phyloP scores from a whole-genome alignment of 2,329 filamentous ascomycete genomes.

The Stylonectria norvegica region DNA sequence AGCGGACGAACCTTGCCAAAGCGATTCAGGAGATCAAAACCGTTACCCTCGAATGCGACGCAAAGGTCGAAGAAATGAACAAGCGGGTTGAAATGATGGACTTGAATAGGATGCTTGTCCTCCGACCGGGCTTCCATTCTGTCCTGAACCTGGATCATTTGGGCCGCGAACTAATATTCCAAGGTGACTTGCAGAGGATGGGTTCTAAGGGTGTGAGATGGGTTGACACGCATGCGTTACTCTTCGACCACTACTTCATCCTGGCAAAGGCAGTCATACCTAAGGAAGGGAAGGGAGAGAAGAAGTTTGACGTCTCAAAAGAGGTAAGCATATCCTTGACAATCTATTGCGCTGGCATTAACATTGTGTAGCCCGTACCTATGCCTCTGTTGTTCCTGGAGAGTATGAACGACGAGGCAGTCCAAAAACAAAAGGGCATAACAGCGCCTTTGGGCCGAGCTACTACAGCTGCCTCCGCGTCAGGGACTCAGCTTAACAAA shows the following conservation, averaged over 20 bases:
- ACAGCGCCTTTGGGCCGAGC: constrained; percentile 58
- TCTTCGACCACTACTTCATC: constrained; percentile 97
- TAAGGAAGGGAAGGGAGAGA: constrained; percentile 68
- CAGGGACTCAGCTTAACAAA: constrained; percentile 57
- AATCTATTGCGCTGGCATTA: constrained; percentile 15
- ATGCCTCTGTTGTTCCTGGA: constrained; percentile 95
- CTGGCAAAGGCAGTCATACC: constrained; percentile 75
- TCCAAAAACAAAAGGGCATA: constrained; percentile 78
- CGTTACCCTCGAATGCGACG: constrained; percentile 87
- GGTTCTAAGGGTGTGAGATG: constrained; percentile 87
- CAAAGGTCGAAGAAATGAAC: constrained; percentile 85
- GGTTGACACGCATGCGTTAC: constrained; percentile 87
- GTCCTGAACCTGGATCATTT: constrained; percentile 91
- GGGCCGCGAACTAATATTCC: constrained; percentile 83
- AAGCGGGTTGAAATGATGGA: constrained; percentile 89
- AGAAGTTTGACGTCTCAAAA: constrained; percentile 92
- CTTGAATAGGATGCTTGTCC: constrained; percentile 74
- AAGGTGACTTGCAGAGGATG: constrained; percentile 85
- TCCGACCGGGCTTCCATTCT: constrained; percentile 83
- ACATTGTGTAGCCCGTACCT: constrained; percentile 66
- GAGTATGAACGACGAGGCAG: constrained; percentile 85
- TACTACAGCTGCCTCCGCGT: constrained; percentile 58
- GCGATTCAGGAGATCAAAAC: constrained; percentile 89
- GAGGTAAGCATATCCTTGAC: constrained; percentile 52
- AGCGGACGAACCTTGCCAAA: constrained; percentile 77